Conservation (phyloP, 2,329 filamentous ascomycete species). For the Trichoderma koningii region DNA sequence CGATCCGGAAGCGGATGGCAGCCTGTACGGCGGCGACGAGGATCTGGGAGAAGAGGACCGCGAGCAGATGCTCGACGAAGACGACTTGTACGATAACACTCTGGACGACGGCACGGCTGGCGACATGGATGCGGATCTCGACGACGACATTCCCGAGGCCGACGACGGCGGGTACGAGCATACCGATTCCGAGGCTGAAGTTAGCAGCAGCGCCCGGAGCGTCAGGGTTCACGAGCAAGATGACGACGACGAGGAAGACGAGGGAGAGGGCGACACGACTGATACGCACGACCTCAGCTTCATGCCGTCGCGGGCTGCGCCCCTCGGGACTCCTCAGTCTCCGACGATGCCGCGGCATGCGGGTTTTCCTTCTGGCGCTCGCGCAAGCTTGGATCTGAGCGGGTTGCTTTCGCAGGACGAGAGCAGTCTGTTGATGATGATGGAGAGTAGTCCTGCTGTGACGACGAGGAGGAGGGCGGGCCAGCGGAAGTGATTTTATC, state of each 20-base stretch:
- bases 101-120: constrained; percentile 35
- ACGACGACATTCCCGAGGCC: constrained; percentile 69
- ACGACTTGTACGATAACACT: constrained; percentile 51
- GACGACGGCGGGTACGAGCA: constrained; percentile 71
- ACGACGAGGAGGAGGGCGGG: constrained; percentile 33
- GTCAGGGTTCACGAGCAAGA: constrained; percentile 36
- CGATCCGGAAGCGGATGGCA: constrained; percentile 49
- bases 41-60: constrained; percentile 58
- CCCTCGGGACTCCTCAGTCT: constrained; percentile 41
- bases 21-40: constrained; percentile 57
- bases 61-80: constrained; percentile 64
- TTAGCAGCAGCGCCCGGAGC: constrained; percentile 51
- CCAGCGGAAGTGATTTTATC: not conserved
- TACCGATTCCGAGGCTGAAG: constrained; percentile 71
- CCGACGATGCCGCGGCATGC: constrained; percentile 42
- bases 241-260: constrained; percentile 34
- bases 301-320: constrained; percentile 40
- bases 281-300: constrained; percentile 43
- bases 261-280: constrained; percentile 30
- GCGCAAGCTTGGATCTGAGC: constrained; percentile 59
- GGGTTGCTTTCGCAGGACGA: constrained; percentile 58
- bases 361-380: constrained; percentile 33
- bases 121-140: constrained; percentile 68
- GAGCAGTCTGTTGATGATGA: constrained; percentile 53
- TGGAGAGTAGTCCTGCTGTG: constrained; percentile 54